Percentiles rank a stretch among this genome's conserved stretches.
Evolutionary conservation across 441 rosid species (phyloP).

Genomic region (Aleurites moluccanus): DNA sequence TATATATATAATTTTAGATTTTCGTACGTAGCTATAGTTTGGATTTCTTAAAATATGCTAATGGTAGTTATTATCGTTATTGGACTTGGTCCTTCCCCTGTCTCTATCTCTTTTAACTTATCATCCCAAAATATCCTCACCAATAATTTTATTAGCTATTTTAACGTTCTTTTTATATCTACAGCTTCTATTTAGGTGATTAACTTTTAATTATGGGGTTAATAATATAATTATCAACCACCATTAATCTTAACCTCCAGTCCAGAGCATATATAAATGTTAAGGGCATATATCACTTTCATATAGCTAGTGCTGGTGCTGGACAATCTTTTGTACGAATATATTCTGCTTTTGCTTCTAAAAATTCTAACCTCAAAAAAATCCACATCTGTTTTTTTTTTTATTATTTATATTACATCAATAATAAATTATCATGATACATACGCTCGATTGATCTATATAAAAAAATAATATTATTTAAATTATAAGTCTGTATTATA

Average conservation of each 20-base stretch:
- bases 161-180: too few species aligned
- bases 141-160: neutral
- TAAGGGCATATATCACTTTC: neutral
- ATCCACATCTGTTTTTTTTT: too few species aligned
- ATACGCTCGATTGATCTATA: too few species aligned
- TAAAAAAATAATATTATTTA: too few species aligned
- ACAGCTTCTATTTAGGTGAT: neutral
- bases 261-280: neutral
- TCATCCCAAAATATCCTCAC: neutral
- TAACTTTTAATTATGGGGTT: neutral
- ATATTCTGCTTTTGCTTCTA: neutral
- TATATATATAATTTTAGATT: slow-evolving; percentile 1
- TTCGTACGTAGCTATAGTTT: slow-evolving; percentile 9
- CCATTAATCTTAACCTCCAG: neutral
- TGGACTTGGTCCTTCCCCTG: slow-evolving; percentile 16
- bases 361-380: too few species aligned
- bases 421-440: too few species aligned
- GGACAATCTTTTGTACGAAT: slow-evolving; percentile 5
- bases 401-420: too few species aligned
- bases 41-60: slow-evolving; percentile 30
- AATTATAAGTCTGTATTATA: too few species aligned
- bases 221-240: neutral
- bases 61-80: slow-evolving; percentile 50
- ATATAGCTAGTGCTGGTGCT: neutral
- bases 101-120: neutral